Evolutionary conservation across 805 yeast species (phyloP).

Genomic region (Yamadazyma tumulicola): DNA sequence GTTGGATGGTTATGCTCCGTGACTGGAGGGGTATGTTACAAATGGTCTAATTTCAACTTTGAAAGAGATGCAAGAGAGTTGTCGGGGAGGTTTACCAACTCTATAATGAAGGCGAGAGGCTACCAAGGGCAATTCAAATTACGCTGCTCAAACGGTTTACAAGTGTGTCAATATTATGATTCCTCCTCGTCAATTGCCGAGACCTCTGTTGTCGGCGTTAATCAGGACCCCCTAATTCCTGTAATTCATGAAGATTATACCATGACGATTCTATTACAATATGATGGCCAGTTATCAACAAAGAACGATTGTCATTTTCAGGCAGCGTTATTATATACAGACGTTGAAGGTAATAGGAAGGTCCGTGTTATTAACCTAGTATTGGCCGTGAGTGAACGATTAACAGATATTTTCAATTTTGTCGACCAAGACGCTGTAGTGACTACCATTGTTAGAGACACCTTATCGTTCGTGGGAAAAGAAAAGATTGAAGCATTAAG

Average conservation of each 20-base stretch:
- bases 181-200: constrained; percentile 28
- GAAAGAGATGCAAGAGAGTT: constrained; percentile 69
- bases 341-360: constrained; percentile 68
- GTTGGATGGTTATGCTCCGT: constrained; percentile 61
- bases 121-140: constrained; percentile 80
- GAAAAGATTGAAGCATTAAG: constrained; percentile 37
- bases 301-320: constrained; percentile 85
- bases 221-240: constrained; percentile 70
- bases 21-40: constrained; percentile 68
- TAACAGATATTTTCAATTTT: constrained; percentile 71
- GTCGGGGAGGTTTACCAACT: constrained; percentile 54
- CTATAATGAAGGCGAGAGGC: constrained; percentile 54
- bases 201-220: constrained; percentile 22
- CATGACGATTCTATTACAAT: constrained; percentile 65
- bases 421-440: constrained; percentile 60
- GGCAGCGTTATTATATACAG: constrained; percentile 83
- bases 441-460: constrained; percentile 37
- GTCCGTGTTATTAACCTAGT: constrained; percentile 84
- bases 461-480: constrained; percentile 38
- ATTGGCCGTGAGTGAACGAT: constrained; percentile 74
- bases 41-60: constrained; percentile 64
- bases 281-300: constrained; percentile 71
- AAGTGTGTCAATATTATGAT: constrained; percentile 73
- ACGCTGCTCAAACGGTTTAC: constrained; percentile 85
- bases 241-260: constrained; percentile 59